These are phyloP conservation scores for Tricladium varicosporioides DNA, from an alignment of 2,329 filamentous ascomycete species.

Conservation along the genomic window DNA sequence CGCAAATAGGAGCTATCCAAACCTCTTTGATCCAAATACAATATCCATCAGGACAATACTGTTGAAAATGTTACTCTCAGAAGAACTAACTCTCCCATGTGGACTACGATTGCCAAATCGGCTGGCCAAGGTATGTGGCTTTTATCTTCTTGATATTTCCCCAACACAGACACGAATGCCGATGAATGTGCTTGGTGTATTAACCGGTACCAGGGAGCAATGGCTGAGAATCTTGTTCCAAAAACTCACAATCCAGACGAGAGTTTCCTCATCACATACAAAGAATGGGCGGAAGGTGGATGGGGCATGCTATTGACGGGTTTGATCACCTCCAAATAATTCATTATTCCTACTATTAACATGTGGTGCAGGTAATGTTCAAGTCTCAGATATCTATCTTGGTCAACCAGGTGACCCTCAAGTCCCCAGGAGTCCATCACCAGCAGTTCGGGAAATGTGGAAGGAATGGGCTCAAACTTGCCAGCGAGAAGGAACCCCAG, in stretches of 20 bases:
- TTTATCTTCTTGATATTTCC: background rate
- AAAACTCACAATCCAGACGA: slow-evolving; percentile 42
- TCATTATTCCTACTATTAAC: too few relatives aligned
- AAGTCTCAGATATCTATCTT: slow-evolving; percentile 40
- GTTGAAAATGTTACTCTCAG: slow-evolving; percentile 19
- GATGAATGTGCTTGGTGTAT: background rate
- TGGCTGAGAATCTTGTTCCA: slow-evolving; percentile 46
- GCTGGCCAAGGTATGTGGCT: slow-evolving; percentile 39
- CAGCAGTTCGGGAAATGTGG: slow-evolving; percentile 37
- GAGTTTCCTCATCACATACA: slow-evolving; percentile 45
- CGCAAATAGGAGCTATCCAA: too few relatives aligned
- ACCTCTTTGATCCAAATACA: too few relatives aligned
- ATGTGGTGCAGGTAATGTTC: slow-evolving; percentile 41
- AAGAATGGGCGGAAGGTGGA: slow-evolving; percentile 50
- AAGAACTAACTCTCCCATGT: slow-evolving; percentile 39
- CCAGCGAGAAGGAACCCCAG: slow-evolving; percentile 36
- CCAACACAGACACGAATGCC: background rate
- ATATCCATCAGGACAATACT: too few relatives aligned
- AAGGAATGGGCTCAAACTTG: slow-evolving; percentile 37
- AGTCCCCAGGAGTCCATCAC: slow-evolving; percentile 26
- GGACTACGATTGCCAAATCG: slow-evolving; percentile 56
- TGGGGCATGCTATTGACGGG: slow-evolving; percentile 53
- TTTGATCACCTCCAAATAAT: slow-evolving; percentile 4
- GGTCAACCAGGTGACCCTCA: slow-evolving; percentile 36
- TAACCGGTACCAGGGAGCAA: slow-evolving; percentile 42